These are phyloP conservation scores for Voacanga thouarsii DNA, from an alignment of 257 asterid species.

Conservation along the genomic window DNA sequence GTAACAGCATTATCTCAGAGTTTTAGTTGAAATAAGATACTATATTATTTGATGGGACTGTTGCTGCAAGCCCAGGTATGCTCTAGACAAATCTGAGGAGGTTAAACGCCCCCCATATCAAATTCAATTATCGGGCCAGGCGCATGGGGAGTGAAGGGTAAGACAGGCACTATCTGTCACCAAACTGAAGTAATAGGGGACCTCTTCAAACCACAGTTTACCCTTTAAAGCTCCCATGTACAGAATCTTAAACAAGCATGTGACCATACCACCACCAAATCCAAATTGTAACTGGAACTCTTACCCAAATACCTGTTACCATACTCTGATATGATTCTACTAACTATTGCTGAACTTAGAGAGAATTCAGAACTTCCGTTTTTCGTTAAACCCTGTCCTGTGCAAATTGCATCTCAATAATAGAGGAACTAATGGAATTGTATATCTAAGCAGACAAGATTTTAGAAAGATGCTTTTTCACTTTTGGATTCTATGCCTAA, in stretches of 20 bases:
- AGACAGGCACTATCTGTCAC: not conserved
- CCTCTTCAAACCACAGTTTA: constrained; percentile 3
- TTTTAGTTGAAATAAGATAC: not conserved
- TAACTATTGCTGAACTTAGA: not conserved
- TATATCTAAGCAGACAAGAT: not conserved
- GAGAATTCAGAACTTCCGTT: not conserved
- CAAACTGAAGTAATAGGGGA: not conserved
- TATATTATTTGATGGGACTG: too few species aligned
- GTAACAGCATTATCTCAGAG: constrained; percentile 8
- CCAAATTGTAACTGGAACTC: not conserved
- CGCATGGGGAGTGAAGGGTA: not conserved
- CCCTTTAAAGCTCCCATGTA: not conserved
- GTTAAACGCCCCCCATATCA: not conserved
- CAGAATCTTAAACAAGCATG: not conserved
- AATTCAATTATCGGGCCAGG: not conserved
- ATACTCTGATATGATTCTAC: not conserved
- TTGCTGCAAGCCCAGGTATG: not conserved
- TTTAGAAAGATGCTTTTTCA: not conserved
- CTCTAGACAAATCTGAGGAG: not conserved
- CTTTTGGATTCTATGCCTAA: not conserved
- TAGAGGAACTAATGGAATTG: not conserved
- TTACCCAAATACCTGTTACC: not conserved
- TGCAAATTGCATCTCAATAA: not conserved
- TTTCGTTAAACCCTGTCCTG: not conserved
- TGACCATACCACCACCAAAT: not conserved